Evolutionary conservation across 495 filamentous ascomycete genomes (phyloP).

Genomic region (Lasiosphaeria ovina): DNA sequence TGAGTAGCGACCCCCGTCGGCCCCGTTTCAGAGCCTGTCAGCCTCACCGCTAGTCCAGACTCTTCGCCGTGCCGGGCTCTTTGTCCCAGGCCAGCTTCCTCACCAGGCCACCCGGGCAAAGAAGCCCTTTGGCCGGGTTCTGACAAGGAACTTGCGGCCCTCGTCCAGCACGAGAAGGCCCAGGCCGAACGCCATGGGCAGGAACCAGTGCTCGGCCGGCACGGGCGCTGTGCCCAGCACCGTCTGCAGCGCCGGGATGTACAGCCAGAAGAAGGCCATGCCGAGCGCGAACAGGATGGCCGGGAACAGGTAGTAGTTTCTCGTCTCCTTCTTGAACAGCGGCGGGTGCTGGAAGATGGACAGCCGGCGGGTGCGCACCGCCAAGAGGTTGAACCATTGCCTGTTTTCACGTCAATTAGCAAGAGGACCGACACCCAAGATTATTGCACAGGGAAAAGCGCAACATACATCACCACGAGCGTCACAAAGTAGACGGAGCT

Average conservation of each 20-base stretch:
- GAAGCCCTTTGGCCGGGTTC: constrained; percentile 47
- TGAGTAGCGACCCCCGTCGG: no score
- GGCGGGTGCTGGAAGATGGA: constrained; percentile 66
- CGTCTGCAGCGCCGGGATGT: constrained; percentile 57
- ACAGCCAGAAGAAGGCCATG: constrained; percentile 63
- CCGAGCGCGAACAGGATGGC: constrained; percentile 60
- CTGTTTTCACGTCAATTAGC: constrained; percentile 23
- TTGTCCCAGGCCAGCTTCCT: not conserved
- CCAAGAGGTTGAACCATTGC: constrained; percentile 71
- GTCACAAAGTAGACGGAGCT: constrained; percentile 71
- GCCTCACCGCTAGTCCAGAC: not conserved
- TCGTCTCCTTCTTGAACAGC: constrained; percentile 52
- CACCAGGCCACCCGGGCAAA: constrained; percentile 54
- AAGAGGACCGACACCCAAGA: not conserved
- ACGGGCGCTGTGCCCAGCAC: constrained; percentile 54
- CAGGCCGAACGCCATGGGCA: constrained; percentile 62
- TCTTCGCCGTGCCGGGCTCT: not conserved
- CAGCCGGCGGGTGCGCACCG: constrained; percentile 60
- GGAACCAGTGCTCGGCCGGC: constrained; percentile 64
- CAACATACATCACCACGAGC: constrained; percentile 62
- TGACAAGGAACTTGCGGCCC: constrained; percentile 51
- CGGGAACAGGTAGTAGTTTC: constrained; percentile 63
- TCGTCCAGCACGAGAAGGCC: constrained; percentile 61
- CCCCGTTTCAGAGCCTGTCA: no score
- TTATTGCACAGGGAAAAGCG: not conserved